Evolutionary conservation across 352 stramenopile species (phyloP), one percentile per base, ranked within the genome.

Genomic region (Globisporangium cederbergense): DNA sequence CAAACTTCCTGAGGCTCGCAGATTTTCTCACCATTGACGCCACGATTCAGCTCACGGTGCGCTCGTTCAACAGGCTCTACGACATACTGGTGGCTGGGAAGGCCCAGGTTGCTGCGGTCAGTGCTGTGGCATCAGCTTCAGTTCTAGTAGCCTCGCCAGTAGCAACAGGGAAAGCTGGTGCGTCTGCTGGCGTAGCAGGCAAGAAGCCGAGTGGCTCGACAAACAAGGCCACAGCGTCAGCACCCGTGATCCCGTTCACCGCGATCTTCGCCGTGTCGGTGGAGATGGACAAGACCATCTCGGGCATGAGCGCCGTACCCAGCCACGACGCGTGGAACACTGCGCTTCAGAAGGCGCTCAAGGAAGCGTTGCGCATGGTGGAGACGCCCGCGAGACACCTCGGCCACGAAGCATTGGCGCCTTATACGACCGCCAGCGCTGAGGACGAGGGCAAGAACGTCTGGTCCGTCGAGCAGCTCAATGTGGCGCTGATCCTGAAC

Each of bases 1-100:
- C 91, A 2, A 92, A 94, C 45, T 98, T 98, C 62, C 60, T 98
- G 11, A 85, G 91, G 0, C 76, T 98, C 7, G 88, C 91, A 10
- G 95, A 98, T 68, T 97, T 98, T 45, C 64, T 97, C 22, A 95
- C 95, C 4, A 93, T 95, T 30, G 85, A 95, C 47, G 86, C 91
- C 25, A 92, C 91, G 0, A 90, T 97, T 46, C 84, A 95, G 64
- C 79, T 97, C 51, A 93, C 89, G 0, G 74, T 97, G 14, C 74
- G 81, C 20, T 95, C 85, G 0, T 95, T 95, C 45, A 72, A 89
- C 38, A 62, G 62, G 1, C 67, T 95, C 2, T 80, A 90, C 53
- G 70, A 72, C 11, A 78, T 84, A 5, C 62, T 93, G 14, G 63
- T 72, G 9, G 78, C 73, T 2, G 83, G 83, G 1, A 90, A 88